Base-by-base conservation (phyloP, 73 alveolate genomes). In the Blepharisma stoltei region DNA sequence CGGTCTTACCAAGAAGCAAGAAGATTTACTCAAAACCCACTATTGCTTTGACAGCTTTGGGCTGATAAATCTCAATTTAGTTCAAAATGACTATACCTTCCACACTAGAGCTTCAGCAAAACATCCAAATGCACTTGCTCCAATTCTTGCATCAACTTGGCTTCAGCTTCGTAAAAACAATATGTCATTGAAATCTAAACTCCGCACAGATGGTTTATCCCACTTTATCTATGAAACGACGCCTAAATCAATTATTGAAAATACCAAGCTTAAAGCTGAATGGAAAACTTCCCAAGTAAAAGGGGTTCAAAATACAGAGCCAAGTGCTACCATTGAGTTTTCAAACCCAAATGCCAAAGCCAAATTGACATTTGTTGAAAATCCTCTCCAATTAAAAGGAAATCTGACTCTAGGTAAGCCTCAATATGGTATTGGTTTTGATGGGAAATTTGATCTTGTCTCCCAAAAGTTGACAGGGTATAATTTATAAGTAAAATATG, bases 1-100 rank as follows among this genome's bases (percentile, higher is more conserved):
- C 5, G 73, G 73, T 60, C 45, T 60, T 8, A 60, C 73, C 37
- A 60, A 25, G 46, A 8, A n/a, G n/a, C 73, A 60, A 60, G 73
- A 60, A 60, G 73, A 60, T 25, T 38, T 60, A 8, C 46, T 60
- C 46, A 60, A 60, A 60, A 60, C 14, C 46, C 23, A 60, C 73
- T 60, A 60, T 25, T 60, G 73, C 5, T 60, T 60, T 38, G 47
- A 47, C 14, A 60, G 73, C 5, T 38, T 60, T 25, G 73, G 48
- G 4, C 73, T 60, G 2, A 8, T 60, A 11, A 60, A 60, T 38
- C 23, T 60, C 48, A 60, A 60, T 38, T 14, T 60, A 38, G 14
- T 38, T 25, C 38, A 25, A 8, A 25, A 60, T 25, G 23, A n/a
- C 73, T 60, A 14, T 25, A 60, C 73, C 38, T 60, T 60, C 73